Evolutionary conservation across 371 early-diverging fungal species (phyloP).

Genomic region (Mortierella polycephala): DNA sequence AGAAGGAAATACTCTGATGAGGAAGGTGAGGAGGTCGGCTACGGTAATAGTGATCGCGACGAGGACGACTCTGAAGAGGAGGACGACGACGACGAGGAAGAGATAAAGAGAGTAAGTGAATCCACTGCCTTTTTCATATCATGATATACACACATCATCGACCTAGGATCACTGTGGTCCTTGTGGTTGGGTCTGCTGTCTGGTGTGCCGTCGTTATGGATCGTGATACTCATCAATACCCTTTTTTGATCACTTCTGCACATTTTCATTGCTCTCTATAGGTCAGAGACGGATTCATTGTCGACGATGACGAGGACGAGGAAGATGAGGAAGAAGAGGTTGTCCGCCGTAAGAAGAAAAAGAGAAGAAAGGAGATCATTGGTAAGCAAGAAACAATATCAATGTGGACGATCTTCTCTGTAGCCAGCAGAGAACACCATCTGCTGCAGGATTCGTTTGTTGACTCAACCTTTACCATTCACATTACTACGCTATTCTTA

Average conservation of each 20-base stretch:
- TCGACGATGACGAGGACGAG: conserved; percentile 68
- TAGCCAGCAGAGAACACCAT: conserved; percentile 27
- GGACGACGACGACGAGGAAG: conserved; percentile 68
- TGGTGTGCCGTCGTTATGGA: background rate
- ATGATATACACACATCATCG: background rate
- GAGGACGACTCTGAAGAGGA: conserved; percentile 65
- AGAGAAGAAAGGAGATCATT: conserved; percentile 58
- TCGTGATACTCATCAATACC: background rate
- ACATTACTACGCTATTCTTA: conserved; percentile 34
- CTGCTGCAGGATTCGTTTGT: conserved; percentile 43
- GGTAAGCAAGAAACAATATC: conserved; percentile 39
- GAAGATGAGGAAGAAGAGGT: conserved; percentile 48
- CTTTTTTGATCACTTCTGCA: background rate
- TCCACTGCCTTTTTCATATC: background rate
- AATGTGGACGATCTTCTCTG: background rate
- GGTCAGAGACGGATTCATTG: conserved; percentile 75
- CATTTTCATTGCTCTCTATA: conserved; percentile 22
- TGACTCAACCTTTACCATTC: conserved; percentile 6
- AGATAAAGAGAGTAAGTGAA: conserved; percentile 40
- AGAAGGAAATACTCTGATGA: conserved; percentile 59
- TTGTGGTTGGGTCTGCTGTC: background rate
- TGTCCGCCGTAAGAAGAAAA: conserved; percentile 50
- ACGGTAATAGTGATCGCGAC: conserved; percentile 57
- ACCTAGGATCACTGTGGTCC: background rate
- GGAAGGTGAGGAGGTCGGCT: conserved; percentile 64